Percentiles rank a stretch among this genome's conserved stretches.
Evolutionary conservation across 2,329 filamentous ascomycete species (phyloP).

Genomic region (Periconia sp.): DNA sequence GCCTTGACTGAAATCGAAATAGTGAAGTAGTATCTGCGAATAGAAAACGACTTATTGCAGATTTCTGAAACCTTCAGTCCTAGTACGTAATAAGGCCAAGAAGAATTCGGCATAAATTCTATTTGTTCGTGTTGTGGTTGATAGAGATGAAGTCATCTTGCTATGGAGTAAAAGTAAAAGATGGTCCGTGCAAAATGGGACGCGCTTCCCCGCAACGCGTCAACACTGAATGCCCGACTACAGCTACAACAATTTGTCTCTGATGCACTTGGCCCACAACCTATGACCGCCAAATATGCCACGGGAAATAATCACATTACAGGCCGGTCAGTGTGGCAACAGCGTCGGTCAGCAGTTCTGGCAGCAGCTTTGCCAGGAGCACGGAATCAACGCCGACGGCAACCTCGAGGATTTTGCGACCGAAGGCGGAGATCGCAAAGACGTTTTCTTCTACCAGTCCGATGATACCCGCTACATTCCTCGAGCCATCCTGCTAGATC

Average conservation of each 20-base stretch:
- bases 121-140: too few species aligned
- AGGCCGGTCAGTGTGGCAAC: conserved; percentile 99
- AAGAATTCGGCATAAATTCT: too few species aligned
- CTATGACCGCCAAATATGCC: neutral
- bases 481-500: conserved; percentile 88
- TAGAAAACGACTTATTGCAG: too few species aligned
- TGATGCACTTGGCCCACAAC: conserved; percentile 7
- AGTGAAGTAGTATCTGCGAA: too few species aligned
- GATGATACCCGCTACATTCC: conserved; percentile 99
- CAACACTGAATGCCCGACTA: conserved; percentile 14
- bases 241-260: neutral
- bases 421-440: conserved; percentile 95
- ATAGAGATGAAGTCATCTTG: too few species aligned
- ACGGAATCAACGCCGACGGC: conserved; percentile 95
- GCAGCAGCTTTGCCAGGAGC: conserved; percentile 97
- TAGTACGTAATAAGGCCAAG: too few species aligned
- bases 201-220: conserved; percentile 39
- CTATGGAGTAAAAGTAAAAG: neutral
- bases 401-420: conserved; percentile 98
- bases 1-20: too few species aligned
- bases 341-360: conserved; percentile 98
- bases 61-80: too few species aligned
- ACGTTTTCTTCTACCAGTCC: conserved; percentile 98
- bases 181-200: conserved; percentile 15
- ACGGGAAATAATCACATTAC: conserved; percentile 98